Base-by-base conservation (phyloP, 1,139 yeast species). In the Pichia sp. region DNA sequence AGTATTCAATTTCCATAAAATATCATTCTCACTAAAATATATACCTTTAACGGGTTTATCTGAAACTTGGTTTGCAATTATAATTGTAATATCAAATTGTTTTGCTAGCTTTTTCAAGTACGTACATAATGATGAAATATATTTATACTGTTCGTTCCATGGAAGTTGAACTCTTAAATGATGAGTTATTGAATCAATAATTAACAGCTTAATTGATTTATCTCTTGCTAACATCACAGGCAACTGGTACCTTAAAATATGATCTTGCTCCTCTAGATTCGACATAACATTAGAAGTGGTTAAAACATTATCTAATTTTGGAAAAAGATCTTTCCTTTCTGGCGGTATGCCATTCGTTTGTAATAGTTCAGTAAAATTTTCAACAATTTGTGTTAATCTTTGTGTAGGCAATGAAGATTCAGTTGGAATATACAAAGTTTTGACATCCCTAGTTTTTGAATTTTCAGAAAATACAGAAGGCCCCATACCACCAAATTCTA, bases 181-280 rank as follows among this genome's bases (percentile, higher is more conserved):
- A 57, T 89, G 95, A 0, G 96, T 88, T n/a, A 90, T 81, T 39
- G 95, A 86, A 67, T 90, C 97, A 11, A 90, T 74, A 0, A 88
- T 73, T 0, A 90, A 71, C 25, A 86, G 61, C 45, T 79, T 83
- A 3, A 81, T 73, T 3, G 70, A 63, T 13, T 63, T 59, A 46
- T 73, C 70, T 45, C 75, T 65, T 31, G 73, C 69, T 13, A 83
- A 63, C 44, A 81, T 65, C 1, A 75, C 67, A 0, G 96, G 96
- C 5, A 90, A 69, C 61, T 87, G 96, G 25, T 85, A 84, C 56
- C 73, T 76, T 7, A 90, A 56, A 16, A 88, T 80, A 61, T 87
- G 95, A 57, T 87, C 89, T 61, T 86, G 90, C 47, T 78, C 76
- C 51, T 86, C 90, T 51, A 87, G 70, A 62, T 84, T 89, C 44